phyloP scores from a whole-genome alignment of 2,329 filamentous ascomycete species.

The Aspergillus sp. region DNA sequence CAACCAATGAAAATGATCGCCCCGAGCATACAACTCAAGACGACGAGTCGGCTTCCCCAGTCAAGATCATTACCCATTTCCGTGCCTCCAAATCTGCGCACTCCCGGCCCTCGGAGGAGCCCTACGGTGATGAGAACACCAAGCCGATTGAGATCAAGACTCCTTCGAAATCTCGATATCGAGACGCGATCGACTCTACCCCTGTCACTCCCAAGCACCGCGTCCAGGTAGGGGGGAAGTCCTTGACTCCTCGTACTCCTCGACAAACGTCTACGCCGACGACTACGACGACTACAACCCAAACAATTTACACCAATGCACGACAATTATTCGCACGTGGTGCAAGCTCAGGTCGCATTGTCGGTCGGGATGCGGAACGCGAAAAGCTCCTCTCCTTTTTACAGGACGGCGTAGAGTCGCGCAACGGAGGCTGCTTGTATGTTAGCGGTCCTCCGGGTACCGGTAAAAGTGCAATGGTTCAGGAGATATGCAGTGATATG shows the following conservation, averaged over 20 bases:
- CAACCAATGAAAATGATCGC: constrained; percentile 36
- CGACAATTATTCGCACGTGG: constrained; percentile 84
- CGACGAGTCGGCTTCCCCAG: constrained; percentile 43
- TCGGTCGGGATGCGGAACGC: constrained; percentile 72
- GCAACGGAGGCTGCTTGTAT: constrained; percentile 79
- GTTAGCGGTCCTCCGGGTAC: constrained; percentile 95
- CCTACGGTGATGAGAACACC: constrained; percentile 44
- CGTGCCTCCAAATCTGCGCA: constrained; percentile 39
- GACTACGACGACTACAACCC: constrained; percentile 51
- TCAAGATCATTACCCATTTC: constrained; percentile 48
- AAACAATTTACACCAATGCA: constrained; percentile 82
- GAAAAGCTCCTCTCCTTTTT: constrained; percentile 70
- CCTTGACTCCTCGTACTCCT: constrained; percentile 75
- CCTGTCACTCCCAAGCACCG: constrained; percentile 81
- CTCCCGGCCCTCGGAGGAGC: constrained; percentile 23
- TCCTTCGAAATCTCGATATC: constrained; percentile 59
- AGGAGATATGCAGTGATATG: constrained; percentile 68
- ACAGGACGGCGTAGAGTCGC: constrained; percentile 57
- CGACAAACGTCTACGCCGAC: constrained; percentile 69
- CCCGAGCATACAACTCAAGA: constrained; percentile 49
- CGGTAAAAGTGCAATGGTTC: constrained; percentile 92
- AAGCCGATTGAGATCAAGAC: constrained; percentile 45
- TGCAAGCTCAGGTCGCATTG: constrained; percentile 68
- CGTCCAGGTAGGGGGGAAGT: constrained; percentile 72
- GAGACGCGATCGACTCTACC: constrained; percentile 70